These are phyloP conservation scores for Coemansia sp. DNA, from an alignment of 192 early-diverging fungal genomes.

Conservation along the genomic window DNA sequence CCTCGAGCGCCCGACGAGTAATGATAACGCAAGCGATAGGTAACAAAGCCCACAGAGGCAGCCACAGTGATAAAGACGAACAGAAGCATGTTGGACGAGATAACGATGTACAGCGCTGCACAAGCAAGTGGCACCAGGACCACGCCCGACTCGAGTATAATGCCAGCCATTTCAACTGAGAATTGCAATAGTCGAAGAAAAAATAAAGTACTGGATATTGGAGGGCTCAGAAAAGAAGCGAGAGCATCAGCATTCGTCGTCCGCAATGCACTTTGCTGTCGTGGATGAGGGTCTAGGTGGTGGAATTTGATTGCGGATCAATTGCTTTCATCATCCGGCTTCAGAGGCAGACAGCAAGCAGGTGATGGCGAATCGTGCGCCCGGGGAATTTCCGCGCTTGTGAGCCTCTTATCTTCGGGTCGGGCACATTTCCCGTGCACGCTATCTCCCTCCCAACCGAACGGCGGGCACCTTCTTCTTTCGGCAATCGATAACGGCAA, in stretches of 20 bases:
- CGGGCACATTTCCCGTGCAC: not conserved
- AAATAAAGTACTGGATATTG: too few relatives aligned
- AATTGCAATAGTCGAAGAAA: not conserved
- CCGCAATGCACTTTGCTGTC: not conserved
- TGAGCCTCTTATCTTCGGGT: not conserved
- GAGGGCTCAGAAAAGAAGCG: not conserved
- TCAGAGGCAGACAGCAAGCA: not conserved
- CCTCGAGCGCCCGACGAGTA: constrained; percentile 45
- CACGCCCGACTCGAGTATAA: constrained; percentile 50
- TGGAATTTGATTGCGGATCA: not conserved
- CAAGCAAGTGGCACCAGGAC: constrained; percentile 53
- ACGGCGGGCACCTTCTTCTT: not conserved
- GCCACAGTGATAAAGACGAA: constrained; percentile 14
- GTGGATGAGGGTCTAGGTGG: not conserved
- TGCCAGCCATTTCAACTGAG: constrained; percentile 37
- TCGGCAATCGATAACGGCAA: not conserved
- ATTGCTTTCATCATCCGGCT: not conserved
- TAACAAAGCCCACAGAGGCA: not conserved
- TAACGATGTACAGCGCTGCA: constrained; percentile 44
- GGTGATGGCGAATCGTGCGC: constrained; percentile 1
- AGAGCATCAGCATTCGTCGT: not conserved
- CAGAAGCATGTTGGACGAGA: constrained; percentile 43
- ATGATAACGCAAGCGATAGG: constrained; percentile 47
- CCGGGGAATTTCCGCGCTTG: constrained; percentile 5
- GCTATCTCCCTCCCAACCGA: not conserved